Conservation (phyloP, 2,329 filamentous ascomycete genomes). For the Fusarium longipes region DNA sequence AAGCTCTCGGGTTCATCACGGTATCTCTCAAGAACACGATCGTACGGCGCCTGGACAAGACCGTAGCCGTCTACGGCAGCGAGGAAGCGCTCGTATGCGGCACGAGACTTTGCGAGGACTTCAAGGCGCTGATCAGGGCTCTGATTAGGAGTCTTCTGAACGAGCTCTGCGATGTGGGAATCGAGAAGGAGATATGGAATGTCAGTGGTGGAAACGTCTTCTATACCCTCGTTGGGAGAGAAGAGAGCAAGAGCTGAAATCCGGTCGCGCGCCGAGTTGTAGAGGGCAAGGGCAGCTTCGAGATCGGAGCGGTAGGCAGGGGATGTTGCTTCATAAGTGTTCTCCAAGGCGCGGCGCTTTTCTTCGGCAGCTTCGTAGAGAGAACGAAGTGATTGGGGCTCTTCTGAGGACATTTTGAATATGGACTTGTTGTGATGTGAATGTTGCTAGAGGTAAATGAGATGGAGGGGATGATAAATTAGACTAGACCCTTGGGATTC, state of each 20-base stretch:
- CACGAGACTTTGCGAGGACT: conserved; percentile 71
- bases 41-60: conserved; percentile 73
- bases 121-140: conserved; percentile 67
- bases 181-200: conserved; percentile 85
- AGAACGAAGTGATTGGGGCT: conserved; percentile 62
- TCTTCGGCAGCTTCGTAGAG: conserved; percentile 63
- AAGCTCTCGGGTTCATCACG: conserved; percentile 78
- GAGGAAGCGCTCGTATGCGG: conserved; percentile 82
- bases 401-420: conserved; percentile 51
- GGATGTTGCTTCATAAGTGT: conserved; percentile 72
- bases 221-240: conserved; percentile 87
- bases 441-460: conserved; percentile 1
- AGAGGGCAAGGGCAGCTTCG: conserved; percentile 72
- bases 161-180: conserved; percentile 82
- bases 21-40: conserved; percentile 78
- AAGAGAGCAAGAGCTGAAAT: conserved; percentile 82
- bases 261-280: conserved; percentile 77
- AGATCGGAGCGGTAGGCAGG: conserved; percentile 76
- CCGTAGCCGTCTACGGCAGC: conserved; percentile 81
- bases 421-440: not conserved
- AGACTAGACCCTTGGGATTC: conserved; percentile 20
- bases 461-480: conserved; percentile 38
- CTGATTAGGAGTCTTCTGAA: conserved; percentile 71
- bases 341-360: conserved; percentile 68
- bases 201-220: conserved; percentile 87